Conservation (phyloP, 352 stramenopile genomes). For the Blastocystis sp. region DNA sequence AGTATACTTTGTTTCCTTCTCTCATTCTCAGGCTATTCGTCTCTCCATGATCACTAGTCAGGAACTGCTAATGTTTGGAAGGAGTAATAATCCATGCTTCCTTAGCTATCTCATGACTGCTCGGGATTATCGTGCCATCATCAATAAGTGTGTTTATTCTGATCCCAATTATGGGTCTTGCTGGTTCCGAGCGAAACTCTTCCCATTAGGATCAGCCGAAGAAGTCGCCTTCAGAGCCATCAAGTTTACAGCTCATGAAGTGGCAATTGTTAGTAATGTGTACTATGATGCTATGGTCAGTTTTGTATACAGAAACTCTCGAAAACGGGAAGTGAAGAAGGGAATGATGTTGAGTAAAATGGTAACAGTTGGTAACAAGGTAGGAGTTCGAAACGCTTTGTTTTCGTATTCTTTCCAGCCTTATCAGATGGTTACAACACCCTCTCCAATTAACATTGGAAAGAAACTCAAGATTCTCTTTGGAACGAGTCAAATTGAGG, state of each 20-base stretch:
- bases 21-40: background rate
- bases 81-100: constrained; percentile 41
- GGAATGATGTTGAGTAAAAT: too few relatives aligned
- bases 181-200: constrained; percentile 56
- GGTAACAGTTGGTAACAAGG: too few relatives aligned
- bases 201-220: constrained; percentile 20
- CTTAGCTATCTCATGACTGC: background rate
- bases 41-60: constrained; percentile 27
- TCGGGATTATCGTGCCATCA: constrained; percentile 5
- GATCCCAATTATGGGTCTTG: constrained; percentile 47
- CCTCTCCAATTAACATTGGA: background rate
- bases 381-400: background rate
- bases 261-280: constrained; percentile 7
- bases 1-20: background rate
- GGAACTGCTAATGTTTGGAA: background rate
- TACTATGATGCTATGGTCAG: constrained; percentile 50
- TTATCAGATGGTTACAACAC: constrained; percentile 42
- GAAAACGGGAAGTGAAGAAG: background rate
- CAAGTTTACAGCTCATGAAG: constrained; percentile 51
- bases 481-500: constrained; percentile 49
- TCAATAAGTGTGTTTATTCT: constrained; percentile 42
- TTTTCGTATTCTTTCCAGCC: constrained; percentile 53
- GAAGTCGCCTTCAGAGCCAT: constrained; percentile 42
- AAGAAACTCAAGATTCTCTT: constrained; percentile 51
- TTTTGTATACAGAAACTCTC: background rate